A percentile compares a stretch with the other conserved stretches of the same genome.
phyloP scores from a whole-genome alignment of 2,329 filamentous ascomycete species.

The Aspergillus flavus region DNA sequence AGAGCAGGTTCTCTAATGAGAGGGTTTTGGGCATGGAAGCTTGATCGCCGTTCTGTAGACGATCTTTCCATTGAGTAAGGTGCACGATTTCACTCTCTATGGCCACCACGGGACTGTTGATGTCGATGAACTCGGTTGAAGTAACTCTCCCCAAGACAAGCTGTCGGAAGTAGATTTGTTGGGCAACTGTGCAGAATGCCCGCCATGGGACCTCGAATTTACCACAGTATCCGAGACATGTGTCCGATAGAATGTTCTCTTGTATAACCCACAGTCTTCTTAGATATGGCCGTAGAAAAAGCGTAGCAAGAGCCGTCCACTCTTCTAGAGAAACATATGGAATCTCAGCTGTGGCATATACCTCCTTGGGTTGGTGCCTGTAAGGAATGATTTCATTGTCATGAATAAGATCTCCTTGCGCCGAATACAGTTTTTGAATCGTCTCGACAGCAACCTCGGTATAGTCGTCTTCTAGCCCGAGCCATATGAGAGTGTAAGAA shows the following conservation, averaged over 20 bases:
- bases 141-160: neutral
- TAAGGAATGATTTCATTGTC: conserved; percentile 1
- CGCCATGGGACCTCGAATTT: conserved; percentile 1
- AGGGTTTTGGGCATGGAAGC: neutral
- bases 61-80: conserved; percentile 9
- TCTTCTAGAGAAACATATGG: neutral
- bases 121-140: neutral
- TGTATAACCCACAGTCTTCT: conserved; percentile 7
- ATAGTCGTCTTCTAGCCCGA: neutral
- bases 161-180: conserved; percentile 7
- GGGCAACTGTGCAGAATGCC: conserved; percentile 5
- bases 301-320: conserved; percentile 3
- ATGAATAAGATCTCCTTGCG: neutral
- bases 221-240: conserved; percentile 6
- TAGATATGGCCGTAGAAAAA: conserved; percentile 7
- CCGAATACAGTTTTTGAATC: neutral
- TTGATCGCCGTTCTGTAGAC: conserved; percentile 2
- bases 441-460: neutral
- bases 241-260: conserved; percentile 4
- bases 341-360: conserved; percentile 4
- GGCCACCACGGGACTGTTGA: neutral
- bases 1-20: conserved; percentile 7
- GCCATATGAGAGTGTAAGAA: conserved; percentile 3
- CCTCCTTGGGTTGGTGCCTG: neutral
- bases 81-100: conserved; percentile 6